Evolutionary conservation across 352 stramenopile species (phyloP).

Genomic region (Phytopythium litorale): DNA sequence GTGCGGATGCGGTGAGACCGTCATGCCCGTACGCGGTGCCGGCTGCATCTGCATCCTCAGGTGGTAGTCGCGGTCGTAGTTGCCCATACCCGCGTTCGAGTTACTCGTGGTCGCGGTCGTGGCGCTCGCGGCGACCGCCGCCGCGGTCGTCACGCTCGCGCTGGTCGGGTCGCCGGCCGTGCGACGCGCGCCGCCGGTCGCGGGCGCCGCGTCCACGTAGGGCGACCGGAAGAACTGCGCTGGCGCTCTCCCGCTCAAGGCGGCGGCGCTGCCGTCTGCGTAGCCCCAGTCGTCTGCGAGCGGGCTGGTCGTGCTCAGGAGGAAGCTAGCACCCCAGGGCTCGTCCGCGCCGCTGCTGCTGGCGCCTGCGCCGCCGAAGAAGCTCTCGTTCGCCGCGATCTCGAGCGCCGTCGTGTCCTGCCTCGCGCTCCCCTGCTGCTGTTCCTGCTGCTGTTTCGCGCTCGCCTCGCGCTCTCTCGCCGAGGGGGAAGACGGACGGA

Average conservation of each 20-base stretch:
- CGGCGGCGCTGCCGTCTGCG: slow-evolving; percentile 10
- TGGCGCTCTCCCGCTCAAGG: background rate
- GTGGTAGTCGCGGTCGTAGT: slow-evolving; percentile 50
- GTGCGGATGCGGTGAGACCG: slow-evolving; percentile 1
- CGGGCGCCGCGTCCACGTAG: slow-evolving; percentile 4
- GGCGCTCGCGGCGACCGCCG: background rate
- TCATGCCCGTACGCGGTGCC: slow-evolving; percentile 1
- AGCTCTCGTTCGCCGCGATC: slow-evolving; percentile 32
- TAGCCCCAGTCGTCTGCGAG: slow-evolving; percentile 11
- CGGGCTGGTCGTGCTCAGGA: slow-evolving; percentile 14
- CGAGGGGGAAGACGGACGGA: background rate
- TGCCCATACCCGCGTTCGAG: slow-evolving; percentile 34
- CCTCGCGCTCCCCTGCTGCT: background rate
- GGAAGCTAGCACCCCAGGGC: slow-evolving; percentile 17
- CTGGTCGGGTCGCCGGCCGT: background rate
- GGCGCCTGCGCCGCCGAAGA: slow-evolving; percentile 25
- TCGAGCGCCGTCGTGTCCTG: slow-evolving; percentile 36
- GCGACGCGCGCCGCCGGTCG: background rate
- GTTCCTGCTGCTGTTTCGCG: too few relatives aligned
- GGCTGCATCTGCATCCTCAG: slow-evolving; percentile 47
- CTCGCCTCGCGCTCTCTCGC: too few relatives aligned
- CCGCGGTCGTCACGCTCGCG: background rate
- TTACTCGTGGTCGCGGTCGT: background rate
- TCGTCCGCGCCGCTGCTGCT: slow-evolving; percentile 24
- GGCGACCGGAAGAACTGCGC: slow-evolving; percentile 5